Percentiles rank a stretch among this genome's conserved stretches.
phyloP scores from a whole-genome alignment of 805 yeast species.

The Hemisphaericaspora nanyangensis region DNA sequence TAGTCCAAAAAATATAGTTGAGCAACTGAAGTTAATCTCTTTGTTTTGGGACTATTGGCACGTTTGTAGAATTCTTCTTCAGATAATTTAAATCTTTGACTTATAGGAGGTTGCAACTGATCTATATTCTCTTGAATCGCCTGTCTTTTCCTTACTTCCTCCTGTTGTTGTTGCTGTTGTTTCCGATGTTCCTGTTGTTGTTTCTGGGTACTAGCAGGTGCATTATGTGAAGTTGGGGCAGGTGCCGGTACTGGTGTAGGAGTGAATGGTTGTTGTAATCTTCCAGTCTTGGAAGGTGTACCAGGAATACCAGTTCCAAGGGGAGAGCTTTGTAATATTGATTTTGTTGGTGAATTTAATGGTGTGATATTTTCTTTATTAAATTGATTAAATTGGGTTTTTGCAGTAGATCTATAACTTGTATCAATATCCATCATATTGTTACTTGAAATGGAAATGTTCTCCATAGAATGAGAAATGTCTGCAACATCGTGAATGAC shows the following conservation, averaged over 20 bases:
- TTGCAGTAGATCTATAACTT: constrained; percentile 16
- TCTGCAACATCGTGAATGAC: constrained; percentile 24
- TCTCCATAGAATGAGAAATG: constrained; percentile 40
- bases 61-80: constrained; percentile 50
- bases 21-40: constrained; percentile 83
- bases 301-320: constrained; percentile 3
- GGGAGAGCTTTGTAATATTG: constrained; percentile 32
- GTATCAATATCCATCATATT: constrained; percentile 40
- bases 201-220: not conserved
- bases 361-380: constrained; percentile 39
- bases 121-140: constrained; percentile 26
- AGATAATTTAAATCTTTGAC: constrained; percentile 14
- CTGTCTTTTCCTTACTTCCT: constrained; percentile 6
- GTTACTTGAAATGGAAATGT: constrained; percentile 32
- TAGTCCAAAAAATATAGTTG: constrained; percentile 93
- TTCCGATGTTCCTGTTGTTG: constrained; percentile 8
- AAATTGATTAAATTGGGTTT: constrained; percentile 6
- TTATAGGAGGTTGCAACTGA: constrained; percentile 26
- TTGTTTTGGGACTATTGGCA: constrained; percentile 71
- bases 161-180: constrained; percentile 12
- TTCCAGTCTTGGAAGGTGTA: constrained; percentile 7
- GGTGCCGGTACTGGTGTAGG: constrained; percentile 1
- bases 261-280: constrained; percentile 5
- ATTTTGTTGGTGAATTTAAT: constrained; percentile 30
- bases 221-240: not conserved